Evolutionary conservation across 106 monocot species (phyloP).

Genomic region (Dendrobium nobile): DNA sequence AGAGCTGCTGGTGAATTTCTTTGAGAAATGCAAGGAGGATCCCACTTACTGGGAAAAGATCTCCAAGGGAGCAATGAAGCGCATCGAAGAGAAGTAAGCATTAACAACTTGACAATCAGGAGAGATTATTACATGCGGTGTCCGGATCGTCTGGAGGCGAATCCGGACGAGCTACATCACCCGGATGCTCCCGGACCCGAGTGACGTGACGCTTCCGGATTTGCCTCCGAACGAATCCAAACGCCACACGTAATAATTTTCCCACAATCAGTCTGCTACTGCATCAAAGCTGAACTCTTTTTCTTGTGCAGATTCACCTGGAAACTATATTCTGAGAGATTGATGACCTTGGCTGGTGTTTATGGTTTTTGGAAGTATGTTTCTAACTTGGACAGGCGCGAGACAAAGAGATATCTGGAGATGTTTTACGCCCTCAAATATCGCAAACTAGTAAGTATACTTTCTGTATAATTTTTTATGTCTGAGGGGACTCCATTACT

Average conservation of each 20-base stretch:
- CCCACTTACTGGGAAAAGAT: constrained; percentile 26
- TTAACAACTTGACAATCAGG: too few species aligned
- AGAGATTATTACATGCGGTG: too few species aligned
- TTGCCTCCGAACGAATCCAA: too few species aligned
- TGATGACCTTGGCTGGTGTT: constrained; percentile 38
- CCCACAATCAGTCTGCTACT: too few species aligned
- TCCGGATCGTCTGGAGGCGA: too few species aligned
- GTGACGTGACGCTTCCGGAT: too few species aligned
- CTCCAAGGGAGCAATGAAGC: constrained; percentile 21
- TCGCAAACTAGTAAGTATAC: constrained; percentile 20
- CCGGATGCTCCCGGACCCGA: too few species aligned
- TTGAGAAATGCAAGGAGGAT: constrained; percentile 28
- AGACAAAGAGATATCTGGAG: constrained; percentile 38
- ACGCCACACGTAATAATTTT: too few species aligned
- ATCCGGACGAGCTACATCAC: too few species aligned
- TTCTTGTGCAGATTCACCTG: constrained; percentile 24
- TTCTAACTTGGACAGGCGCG: constrained; percentile 32
- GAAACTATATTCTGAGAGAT: constrained; percentile 40
- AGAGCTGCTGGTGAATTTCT: constrained; percentile 26
- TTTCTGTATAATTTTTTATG: too few species aligned
- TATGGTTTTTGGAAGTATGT: constrained; percentile 44
- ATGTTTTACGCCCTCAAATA: constrained; percentile 45
- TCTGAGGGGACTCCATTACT: too few species aligned
- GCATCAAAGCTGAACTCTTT: background rate
- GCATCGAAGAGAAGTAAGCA: constrained; percentile 32